phyloP scores from a whole-genome alignment of 208 protist species.

The Crithidia acanthocephali region DNA sequence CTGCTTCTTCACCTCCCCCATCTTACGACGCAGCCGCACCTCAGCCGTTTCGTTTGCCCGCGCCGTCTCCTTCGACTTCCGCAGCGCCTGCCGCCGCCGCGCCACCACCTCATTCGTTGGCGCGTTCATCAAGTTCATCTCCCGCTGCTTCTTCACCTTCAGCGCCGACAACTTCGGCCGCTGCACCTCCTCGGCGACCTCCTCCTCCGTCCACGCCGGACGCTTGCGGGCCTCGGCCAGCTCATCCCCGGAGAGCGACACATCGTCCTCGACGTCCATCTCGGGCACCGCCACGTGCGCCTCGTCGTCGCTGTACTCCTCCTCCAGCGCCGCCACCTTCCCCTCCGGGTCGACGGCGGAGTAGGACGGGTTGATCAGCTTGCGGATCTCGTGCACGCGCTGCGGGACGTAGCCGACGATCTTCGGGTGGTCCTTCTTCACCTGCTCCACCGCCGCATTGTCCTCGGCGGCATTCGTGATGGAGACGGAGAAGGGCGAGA shows the following conservation, averaged over 20 bases:
- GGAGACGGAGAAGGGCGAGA: slow-evolving; percentile 92
- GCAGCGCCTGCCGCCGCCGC: slow-evolving; percentile 62
- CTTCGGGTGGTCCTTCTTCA: slow-evolving; percentile 76
- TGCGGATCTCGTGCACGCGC: slow-evolving; percentile 89
- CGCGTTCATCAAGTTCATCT: slow-evolving; percentile 90
- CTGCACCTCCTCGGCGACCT: slow-evolving; percentile 80
- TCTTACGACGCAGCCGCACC: slow-evolving; percentile 65
- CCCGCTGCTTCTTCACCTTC: slow-evolving; percentile 90
- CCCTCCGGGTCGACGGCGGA: slow-evolving; percentile 72
- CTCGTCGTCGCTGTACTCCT: slow-evolving; percentile 77
- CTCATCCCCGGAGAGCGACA: slow-evolving; percentile 87
- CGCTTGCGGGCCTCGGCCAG: slow-evolving; percentile 54
- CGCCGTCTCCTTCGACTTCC: slow-evolving; percentile 48
- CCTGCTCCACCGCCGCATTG: slow-evolving; percentile 78
- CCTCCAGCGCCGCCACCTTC: slow-evolving; percentile 65
- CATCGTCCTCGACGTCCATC: slow-evolving; percentile 82
- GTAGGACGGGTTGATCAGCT: slow-evolving; percentile 80
- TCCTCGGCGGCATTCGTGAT: slow-evolving; percentile 87
- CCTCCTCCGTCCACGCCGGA: slow-evolving; percentile 80
- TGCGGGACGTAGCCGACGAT: slow-evolving; percentile 86
- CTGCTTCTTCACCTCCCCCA: slow-evolving; percentile 72
- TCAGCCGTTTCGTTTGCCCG: slow-evolving; percentile 54
- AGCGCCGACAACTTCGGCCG: slow-evolving; percentile 80
- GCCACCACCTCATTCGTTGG: slow-evolving; percentile 85
- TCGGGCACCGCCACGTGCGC: slow-evolving; percentile 50